phyloP scores from a whole-genome alignment of 2,329 filamentous ascomycete genomes.

The Pezicula radicicola region DNA sequence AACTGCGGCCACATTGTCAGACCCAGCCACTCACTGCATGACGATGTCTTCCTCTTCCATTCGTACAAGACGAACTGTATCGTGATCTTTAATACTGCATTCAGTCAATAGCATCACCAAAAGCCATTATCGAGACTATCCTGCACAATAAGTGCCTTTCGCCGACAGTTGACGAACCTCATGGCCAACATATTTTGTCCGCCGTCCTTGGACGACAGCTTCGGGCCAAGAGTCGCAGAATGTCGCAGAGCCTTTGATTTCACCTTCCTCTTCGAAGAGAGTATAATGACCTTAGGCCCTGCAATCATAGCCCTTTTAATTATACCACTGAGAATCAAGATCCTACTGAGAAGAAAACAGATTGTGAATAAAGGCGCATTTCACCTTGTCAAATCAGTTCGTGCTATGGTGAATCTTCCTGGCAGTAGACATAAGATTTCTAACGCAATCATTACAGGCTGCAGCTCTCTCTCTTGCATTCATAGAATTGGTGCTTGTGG shows the following conservation, averaged over 20 bases:
- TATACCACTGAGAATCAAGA: slow-evolving; percentile 9
- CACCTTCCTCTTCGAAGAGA: slow-evolving; percentile 24
- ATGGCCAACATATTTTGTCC: too few relatives aligned
- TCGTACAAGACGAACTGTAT: too few relatives aligned
- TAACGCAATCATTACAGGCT: slow-evolving; percentile 2
- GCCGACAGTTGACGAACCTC: too few relatives aligned
- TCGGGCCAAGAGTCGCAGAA: slow-evolving; percentile 12
- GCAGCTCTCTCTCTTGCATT: slow-evolving; percentile 9
- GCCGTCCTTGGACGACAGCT: slow-evolving; percentile 8
- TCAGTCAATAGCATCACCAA: too few relatives aligned
- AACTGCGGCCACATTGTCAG: too few relatives aligned
- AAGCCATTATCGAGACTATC: too few relatives aligned
- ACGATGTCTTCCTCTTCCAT: too few relatives aligned
- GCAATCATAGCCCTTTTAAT: slow-evolving; percentile 17
- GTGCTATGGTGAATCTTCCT: neutral
- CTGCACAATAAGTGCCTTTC: too few relatives aligned
- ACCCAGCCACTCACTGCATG: too few relatives aligned
- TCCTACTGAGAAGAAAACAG: slow-evolving; percentile 11
- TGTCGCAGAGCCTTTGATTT: slow-evolving; percentile 19
- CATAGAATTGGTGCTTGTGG: slow-evolving; percentile 10
- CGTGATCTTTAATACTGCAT: too few relatives aligned
- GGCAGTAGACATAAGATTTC: neutral
- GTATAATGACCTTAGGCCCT: slow-evolving; percentile 21
- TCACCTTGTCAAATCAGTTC: slow-evolving; percentile 14
- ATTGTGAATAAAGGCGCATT: slow-evolving; percentile 13